Base-by-base conservation (phyloP, 257 asterid genomes). In the Pogostemon cablin region DNA sequence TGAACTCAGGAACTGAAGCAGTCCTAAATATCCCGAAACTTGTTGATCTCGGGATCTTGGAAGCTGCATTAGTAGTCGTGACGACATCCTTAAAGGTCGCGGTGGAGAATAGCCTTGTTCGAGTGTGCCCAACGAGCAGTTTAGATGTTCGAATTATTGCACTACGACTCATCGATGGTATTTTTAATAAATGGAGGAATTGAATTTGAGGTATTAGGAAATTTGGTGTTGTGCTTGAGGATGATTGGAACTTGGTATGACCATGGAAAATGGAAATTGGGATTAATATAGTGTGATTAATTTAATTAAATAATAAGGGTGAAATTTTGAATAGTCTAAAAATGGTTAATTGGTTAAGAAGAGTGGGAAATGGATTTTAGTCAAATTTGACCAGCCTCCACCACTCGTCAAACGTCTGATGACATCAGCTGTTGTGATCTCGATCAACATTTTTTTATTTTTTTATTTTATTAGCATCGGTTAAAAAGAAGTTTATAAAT, bases 121-220 rank as follows among this genome's bases (percentile, higher is more conserved):
- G 69, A 0, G 76, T 41, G 15, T 80, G 83, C 48, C 53, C 72
- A 4, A 80, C 35, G 59, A 82, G 77, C 64, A 76, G 12, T 6
- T 64, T 67, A 0, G 86, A 76, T 11, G 80, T 67, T 10, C 67
- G 86, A 64, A 70, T 15, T 7, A 80, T 69, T 1, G 73, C 84
- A 4, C 69, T 72, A 25, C 73, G 79, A 17, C 75, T 85, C 90
- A 87, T 87, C 2, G 75, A 0, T 6, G 20, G 10, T 2, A 25
- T 25, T 25, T 65, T 59, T 34, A 17, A 70, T 5, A 47, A 15
- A 12, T 2, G 43, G 10, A 73, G 35, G n/a, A 67, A 47, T 9
- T 10, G 64, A 41, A 62, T 20, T 34, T 37, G 54, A 55, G 67
- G 39, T 9, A 49, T 15, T 38, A 42, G 53, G 66, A 73, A 2